phyloP scores from a whole-genome alignment of 495 filamentous ascomycete genomes.

The Aspergillus bertholletiae region DNA sequence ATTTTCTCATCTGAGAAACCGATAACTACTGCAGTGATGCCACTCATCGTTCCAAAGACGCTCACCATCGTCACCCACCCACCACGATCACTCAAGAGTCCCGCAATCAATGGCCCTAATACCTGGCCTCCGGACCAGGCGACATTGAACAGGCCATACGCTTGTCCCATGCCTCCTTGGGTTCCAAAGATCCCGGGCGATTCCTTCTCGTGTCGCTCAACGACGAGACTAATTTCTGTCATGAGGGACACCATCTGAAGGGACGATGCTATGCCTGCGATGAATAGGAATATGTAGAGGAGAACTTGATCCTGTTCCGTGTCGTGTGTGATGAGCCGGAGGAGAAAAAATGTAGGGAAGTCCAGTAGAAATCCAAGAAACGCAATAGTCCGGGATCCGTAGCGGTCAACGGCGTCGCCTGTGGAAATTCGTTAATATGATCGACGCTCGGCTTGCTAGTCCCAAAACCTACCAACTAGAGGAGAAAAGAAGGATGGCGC shows the following conservation, averaged over 20 bases:
- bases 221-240: constrained; percentile 31
- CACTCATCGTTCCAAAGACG: constrained; percentile 30
- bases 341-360: constrained; percentile 45
- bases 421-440: neutral
- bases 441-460: neutral
- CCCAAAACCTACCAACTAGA: constrained; percentile 23
- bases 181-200: constrained; percentile 46
- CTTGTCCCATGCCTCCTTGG: constrained; percentile 55
- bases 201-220: constrained; percentile 29
- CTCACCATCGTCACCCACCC: constrained; percentile 41
- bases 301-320: constrained; percentile 27
- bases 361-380: constrained; percentile 46
- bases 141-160: constrained; percentile 58
- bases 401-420: constrained; percentile 49
- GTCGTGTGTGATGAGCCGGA: constrained; percentile 43
- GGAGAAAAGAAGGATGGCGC: constrained; percentile 33
- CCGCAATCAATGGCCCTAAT: constrained; percentile 55
- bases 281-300: constrained; percentile 30
- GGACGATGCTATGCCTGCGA: constrained; percentile 29
- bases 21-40: constrained; percentile 20
- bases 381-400: constrained; percentile 48
- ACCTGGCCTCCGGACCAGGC: constrained; percentile 60
- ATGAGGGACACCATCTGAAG: constrained; percentile 34
- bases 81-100: constrained; percentile 26
- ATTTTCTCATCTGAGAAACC: constrained; percentile 7